Evolutionary conservation across 225 moss, liverwort and hornwort species (phyloP), one percentile per base, ranked within the genome.

Genomic region (Physcomitrium patens): DNA sequence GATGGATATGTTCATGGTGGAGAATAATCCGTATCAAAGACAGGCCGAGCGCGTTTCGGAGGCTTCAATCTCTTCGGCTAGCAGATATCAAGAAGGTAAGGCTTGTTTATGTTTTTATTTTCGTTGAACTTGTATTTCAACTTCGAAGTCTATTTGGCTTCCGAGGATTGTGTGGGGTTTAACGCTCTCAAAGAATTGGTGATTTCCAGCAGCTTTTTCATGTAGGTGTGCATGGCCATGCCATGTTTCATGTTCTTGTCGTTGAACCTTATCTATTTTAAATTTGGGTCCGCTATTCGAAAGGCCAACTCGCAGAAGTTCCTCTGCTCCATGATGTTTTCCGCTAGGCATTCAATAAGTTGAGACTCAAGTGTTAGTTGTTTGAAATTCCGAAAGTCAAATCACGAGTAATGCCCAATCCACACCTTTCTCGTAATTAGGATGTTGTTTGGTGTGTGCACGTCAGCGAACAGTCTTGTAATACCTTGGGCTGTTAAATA

Each of bases 1-100:
- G 81, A 85, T 94, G 93, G 97, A 94, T 65, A 97, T 97, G 97
- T 91, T 97, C 75, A 94, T 91, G 92, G 92, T 89, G 51, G 97
- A 97, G 75, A 94, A 94, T 51, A 97, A 93, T 80, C 91, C 91
- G 12, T 91, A 94, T 81, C 94, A 94, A 72, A 78, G 88, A 61
- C 92, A 94, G 69, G 86, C 90, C 15, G 94, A 90, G 80, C 85
- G 85, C 31, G 91, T 97, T 56, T 87, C 94, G 0, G 95, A 93
- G 85, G 86, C 86, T 71, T 87, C 91, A 10, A 95, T 99, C 74
- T 87, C 91, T 43, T 99, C 97, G 5, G 97, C 97, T 49, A 89
- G 84, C 56, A 80, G 93, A 58, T 99, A 99, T 80, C 84, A 91
- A 76, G 89, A 89, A 69, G 97, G 93, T 79, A 86, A 54, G 79